Conservation (phyloP, 1,284 basidiomycete species). For the Apiotrichum akiyoshidainum region DNA sequence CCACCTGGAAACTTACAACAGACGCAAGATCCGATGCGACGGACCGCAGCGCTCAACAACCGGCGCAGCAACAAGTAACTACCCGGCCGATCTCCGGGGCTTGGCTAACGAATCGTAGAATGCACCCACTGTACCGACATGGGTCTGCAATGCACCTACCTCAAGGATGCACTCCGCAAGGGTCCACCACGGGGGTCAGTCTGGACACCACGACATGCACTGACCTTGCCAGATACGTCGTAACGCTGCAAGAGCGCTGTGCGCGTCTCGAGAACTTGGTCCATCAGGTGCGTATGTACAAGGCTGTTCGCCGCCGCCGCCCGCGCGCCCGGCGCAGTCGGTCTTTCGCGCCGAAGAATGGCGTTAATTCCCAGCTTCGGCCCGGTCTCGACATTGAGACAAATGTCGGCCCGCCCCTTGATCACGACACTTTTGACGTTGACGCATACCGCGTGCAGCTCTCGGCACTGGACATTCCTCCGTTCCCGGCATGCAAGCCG, state of each 20-base stretch:
- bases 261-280: constrained; percentile 66
- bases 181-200: constrained; percentile 68
- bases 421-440: constrained; percentile 67
- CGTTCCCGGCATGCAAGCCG: constrained; percentile 32
- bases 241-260: constrained; percentile 65
- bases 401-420: constrained; percentile 64
- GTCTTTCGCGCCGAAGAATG: background rate
- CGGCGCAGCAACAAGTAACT: constrained; percentile 2
- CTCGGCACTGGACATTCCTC: constrained; percentile 28
- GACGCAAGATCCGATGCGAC: constrained; percentile 45
- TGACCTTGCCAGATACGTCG: constrained; percentile 55
- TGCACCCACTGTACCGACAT: constrained; percentile 75
- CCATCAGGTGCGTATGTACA: constrained; percentile 53
- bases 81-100: no score
- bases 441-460: constrained; percentile 30
- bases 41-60: constrained; percentile 39
- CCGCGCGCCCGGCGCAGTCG: no score
- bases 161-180: constrained; percentile 70
- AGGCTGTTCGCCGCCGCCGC: no score
- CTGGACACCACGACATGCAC: background rate
- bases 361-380: constrained; percentile 55
- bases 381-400: constrained; percentile 64
- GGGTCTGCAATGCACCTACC: constrained; percentile 68
- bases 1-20: background rate
- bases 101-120: constrained; percentile 20